phyloP scores from a whole-genome alignment of 352 stramenopile genomes.

The Pythium rishiriense region DNA sequence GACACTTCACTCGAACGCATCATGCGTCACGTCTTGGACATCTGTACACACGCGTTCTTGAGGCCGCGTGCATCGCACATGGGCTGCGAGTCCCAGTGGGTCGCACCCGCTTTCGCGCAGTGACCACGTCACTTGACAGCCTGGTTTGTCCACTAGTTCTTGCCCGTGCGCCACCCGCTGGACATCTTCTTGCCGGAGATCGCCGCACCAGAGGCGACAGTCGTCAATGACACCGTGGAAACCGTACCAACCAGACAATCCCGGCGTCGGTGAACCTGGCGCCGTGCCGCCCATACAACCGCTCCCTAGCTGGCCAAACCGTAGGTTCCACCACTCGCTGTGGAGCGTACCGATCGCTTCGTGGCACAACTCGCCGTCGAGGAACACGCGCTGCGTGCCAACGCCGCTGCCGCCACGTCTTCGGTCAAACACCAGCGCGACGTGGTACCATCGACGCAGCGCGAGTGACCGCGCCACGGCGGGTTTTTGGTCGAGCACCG shows the following conservation, averaged over 20 bases:
- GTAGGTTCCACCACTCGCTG: neutral
- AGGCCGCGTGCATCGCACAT: neutral
- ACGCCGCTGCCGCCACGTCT: neutral
- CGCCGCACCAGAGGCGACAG: constrained; percentile 32
- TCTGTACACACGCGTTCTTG: constrained; percentile 3
- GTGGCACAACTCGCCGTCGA: constrained; percentile 3
- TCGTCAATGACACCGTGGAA: constrained; percentile 37
- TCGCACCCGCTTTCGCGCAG: neutral
- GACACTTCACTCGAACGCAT: neutral
- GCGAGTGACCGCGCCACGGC: constrained; percentile 1
- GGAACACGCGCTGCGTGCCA: neutral
- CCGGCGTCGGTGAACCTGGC: neutral
- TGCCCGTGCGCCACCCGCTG: neutral
- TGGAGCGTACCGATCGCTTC: neutral
- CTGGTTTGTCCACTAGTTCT: neutral
- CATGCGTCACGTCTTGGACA: neutral
- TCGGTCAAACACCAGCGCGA: neutral
- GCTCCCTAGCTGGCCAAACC: constrained; percentile 7
- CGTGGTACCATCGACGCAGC: constrained; percentile 11
- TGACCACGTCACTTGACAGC: neutral
- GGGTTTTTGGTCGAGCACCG: neutral
- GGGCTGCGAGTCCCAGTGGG: neutral
- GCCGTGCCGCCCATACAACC: neutral
- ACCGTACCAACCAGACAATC: constrained; percentile 27
- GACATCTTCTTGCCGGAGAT: constrained; percentile 3